Evolutionary conservation across 129 eudicot genomes (phyloP).

Genomic region (Tanacetum coccineum): DNA sequence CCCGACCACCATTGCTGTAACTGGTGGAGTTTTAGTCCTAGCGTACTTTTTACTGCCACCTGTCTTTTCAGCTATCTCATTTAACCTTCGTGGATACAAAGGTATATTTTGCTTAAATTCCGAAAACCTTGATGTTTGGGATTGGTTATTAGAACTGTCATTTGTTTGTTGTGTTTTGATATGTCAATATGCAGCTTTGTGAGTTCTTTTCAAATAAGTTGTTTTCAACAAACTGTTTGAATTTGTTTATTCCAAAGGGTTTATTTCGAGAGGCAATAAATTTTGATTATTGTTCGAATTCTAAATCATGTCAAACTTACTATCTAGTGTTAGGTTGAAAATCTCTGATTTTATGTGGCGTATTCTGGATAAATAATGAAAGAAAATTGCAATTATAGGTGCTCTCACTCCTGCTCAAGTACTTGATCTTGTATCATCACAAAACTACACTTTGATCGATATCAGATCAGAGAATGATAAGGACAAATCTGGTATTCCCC

Average conservation of each 20-base stretch:
- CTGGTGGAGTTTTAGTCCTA: conserved; percentile 67
- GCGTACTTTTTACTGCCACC: conserved; percentile 88
- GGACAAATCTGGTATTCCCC: conserved; percentile 91
- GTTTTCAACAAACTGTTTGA: too few species aligned
- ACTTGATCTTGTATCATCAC: conserved; percentile 73
- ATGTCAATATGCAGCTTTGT: too few species aligned
- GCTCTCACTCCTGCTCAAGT: conserved; percentile 84
- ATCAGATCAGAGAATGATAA: conserved; percentile 91
- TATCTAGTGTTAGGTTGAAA: too few species aligned
- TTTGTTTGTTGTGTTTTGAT: too few species aligned
- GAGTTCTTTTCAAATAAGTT: too few species aligned
- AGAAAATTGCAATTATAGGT: conserved; percentile 37
- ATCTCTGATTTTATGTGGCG: too few species aligned
- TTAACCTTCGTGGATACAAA: conserved; percentile 74
- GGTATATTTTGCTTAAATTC: conserved; percentile 32
- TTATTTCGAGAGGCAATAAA: too few species aligned
- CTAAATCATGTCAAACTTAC: too few species aligned
- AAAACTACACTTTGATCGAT: conserved; percentile 73
- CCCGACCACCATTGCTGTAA: conserved; percentile 57
- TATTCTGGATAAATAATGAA: too few species aligned
- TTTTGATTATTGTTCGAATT: too few species aligned
- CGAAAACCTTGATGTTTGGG: conserved; percentile 1
- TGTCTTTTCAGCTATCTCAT: conserved; percentile 64
- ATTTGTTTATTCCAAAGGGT: too few species aligned
- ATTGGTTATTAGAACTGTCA: too few species aligned